Conservation (phyloP, 2,329 filamentous ascomycete genomes). For the Clarireedia monteithiana region DNA sequence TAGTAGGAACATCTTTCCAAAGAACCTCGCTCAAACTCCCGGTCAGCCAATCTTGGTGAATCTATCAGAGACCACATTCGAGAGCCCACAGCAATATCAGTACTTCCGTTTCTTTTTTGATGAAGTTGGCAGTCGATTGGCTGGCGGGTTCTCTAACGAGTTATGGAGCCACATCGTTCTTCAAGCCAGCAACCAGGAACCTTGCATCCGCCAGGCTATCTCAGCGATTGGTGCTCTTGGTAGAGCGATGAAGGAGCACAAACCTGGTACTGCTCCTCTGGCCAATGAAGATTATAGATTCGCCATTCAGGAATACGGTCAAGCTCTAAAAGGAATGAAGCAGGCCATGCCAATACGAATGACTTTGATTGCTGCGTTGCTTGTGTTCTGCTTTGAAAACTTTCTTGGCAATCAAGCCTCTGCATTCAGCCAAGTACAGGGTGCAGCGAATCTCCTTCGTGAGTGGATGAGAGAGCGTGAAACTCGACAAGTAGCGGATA, state of each 20-base stretch:
- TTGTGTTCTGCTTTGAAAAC: constrained; percentile 4
- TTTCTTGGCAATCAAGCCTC: constrained; percentile 2
- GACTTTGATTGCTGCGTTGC: neutral
- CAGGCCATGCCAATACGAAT: neutral
- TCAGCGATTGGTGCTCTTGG: constrained; percentile 6
- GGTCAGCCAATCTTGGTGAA: neutral
- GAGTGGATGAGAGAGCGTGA: constrained; percentile 2
- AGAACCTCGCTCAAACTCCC: neutral
- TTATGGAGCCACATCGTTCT: neutral
- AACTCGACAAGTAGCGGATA: neutral
- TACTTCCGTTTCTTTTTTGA: constrained; percentile 5
- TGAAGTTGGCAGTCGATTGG: constrained; percentile 1
- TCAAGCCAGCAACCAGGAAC: constrained; percentile 3
- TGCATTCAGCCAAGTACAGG: neutral
- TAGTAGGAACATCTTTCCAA: neutral
- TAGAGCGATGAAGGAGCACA: neutral
- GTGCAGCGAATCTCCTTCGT: constrained; percentile 2
- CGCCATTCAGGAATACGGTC: constrained; percentile 2
- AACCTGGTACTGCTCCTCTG: neutral
- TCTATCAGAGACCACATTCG: neutral
- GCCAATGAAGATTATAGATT: constrained; percentile 8
- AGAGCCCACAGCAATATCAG: neutral
- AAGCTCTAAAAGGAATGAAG: neutral
- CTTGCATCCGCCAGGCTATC: constrained; percentile 1
- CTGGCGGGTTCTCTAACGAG: neutral